Conservation (phyloP, 371 early-diverging fungal species). For the Apophysomyces sp. region DNA sequence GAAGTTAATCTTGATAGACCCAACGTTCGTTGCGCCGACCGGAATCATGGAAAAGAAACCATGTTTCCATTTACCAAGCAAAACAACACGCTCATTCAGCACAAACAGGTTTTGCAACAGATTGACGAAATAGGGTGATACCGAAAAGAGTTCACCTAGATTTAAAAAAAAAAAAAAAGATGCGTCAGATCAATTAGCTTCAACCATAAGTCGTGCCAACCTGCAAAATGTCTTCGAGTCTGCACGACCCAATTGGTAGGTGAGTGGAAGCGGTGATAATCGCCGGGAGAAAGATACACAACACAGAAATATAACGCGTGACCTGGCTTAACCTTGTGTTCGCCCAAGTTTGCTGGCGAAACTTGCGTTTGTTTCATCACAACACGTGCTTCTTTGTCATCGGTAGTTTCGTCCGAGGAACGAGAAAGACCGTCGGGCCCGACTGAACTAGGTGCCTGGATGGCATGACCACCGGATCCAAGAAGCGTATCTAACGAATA, state of each 20-base stretch:
- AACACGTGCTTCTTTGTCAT: slow-evolving; percentile 18
- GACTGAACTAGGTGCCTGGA: slow-evolving; percentile 32
- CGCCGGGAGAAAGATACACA: slow-evolving; percentile 96
- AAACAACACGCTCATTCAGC: slow-evolving; percentile 92
- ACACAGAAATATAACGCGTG: slow-evolving; percentile 85
- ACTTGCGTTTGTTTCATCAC: slow-evolving; percentile 23
- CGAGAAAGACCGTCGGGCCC: slow-evolving; percentile 43
- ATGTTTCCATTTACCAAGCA: slow-evolving; percentile 90
- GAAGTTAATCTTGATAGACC: slow-evolving; percentile 90
- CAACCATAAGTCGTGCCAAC: slow-evolving; percentile 22
- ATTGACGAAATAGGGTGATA: slow-evolving; percentile 87
- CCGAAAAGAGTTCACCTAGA: slow-evolving; percentile 89
- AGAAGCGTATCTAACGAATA: slow-evolving; percentile 88
- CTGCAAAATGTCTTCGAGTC: slow-evolving; percentile 85
- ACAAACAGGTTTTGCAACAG: slow-evolving; percentile 87
- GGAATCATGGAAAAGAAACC: slow-evolving; percentile 96
- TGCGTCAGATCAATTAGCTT: neutral
- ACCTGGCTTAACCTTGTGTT: slow-evolving; percentile 57
- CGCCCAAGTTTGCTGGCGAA: slow-evolving; percentile 23
- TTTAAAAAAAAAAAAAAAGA: neutral
- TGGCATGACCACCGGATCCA: slow-evolving; percentile 43
- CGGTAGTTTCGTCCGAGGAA: slow-evolving; percentile 14
- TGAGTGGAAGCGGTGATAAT: slow-evolving; percentile 98
- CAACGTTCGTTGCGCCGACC: slow-evolving; percentile 98
- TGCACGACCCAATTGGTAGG: slow-evolving; percentile 93